A percentile compares a stretch with the other conserved stretches of the same genome.
phyloP scores from a whole-genome alignment of 2,329 filamentous ascomycete species.

The Scedosporium dehoogii region DNA sequence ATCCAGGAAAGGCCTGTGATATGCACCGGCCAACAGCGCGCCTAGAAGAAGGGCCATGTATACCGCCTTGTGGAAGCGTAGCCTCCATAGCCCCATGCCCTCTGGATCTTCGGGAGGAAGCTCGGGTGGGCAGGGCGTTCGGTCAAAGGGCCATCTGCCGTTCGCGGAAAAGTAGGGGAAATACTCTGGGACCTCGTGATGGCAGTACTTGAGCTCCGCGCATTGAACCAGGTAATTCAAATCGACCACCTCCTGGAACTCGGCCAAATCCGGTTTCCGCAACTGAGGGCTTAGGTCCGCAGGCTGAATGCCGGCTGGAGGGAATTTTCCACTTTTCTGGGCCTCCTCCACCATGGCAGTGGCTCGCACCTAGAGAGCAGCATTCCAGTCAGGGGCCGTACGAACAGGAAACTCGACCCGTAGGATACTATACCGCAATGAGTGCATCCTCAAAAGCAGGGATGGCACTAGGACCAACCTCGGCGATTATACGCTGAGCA shows the following conservation, averaged over 20 bases:
- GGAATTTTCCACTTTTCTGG: neutral
- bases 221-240: neutral
- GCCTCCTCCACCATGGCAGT: neutral
- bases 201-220: neutral
- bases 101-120: neutral
- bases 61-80: neutral
- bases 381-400: neutral
- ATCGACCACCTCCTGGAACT: neutral
- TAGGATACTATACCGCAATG: neutral
- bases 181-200: neutral
- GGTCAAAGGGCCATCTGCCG: neutral
- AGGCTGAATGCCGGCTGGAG: neutral
- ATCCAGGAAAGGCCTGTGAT: neutral
- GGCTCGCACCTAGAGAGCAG: neutral
- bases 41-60: neutral
- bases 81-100: neutral
- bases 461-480: neutral
- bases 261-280: neutral
- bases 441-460: neutral
- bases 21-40: neutral
- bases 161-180: neutral
- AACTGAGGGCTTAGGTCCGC: neutral
- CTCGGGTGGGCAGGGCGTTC: neutral
- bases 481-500: neutral
- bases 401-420: neutral